Evolutionary conservation across 2,329 filamentous ascomycete species (phyloP).

Genomic region (Fusarium sp.): DNA sequence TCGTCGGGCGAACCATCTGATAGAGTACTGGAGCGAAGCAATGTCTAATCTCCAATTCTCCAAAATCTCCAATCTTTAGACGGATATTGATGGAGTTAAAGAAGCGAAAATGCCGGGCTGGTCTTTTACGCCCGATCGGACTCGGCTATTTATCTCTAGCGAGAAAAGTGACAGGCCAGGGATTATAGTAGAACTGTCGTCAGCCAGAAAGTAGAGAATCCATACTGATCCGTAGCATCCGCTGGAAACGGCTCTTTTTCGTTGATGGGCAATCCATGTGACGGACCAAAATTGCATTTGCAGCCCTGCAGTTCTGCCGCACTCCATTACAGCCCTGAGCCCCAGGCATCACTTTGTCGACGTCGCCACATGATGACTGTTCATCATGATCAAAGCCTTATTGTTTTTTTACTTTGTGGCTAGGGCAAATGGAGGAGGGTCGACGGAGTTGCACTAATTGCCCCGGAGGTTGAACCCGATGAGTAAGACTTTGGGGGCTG

Average conservation of each 20-base stretch:
- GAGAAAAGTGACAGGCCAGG: constrained; percentile 27
- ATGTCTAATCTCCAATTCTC: constrained; percentile 17
- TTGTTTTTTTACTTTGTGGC: constrained; percentile 35
- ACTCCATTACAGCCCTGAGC: neutral
- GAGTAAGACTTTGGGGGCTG: constrained; percentile 18
- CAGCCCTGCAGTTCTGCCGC: constrained; percentile 35
- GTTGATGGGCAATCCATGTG: constrained; percentile 42
- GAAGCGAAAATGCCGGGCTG: constrained; percentile 37
- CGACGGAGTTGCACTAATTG: constrained; percentile 25
- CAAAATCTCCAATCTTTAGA: constrained; percentile 17
- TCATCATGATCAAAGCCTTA: constrained; percentile 14
- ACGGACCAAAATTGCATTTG: constrained; percentile 40
- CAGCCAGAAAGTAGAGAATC: constrained; percentile 28
- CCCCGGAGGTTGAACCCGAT: constrained; percentile 14
- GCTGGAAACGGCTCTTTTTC: constrained; percentile 46
- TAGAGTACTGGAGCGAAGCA: neutral
- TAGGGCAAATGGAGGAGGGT: constrained; percentile 21
- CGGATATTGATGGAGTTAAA: constrained; percentile 28
- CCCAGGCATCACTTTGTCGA: constrained; percentile 16
- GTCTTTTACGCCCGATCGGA: constrained; percentile 37
- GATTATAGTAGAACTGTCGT: constrained; percentile 24
- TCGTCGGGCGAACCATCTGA: constrained; percentile 7
- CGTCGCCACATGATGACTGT: constrained; percentile 29
- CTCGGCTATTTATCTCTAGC: constrained; percentile 36
- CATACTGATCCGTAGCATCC: constrained; percentile 44